These are phyloP conservation scores for Macaranga tanarius DNA, from an alignment of 441 rosid genomes.

Conservation along the genomic window DNA sequence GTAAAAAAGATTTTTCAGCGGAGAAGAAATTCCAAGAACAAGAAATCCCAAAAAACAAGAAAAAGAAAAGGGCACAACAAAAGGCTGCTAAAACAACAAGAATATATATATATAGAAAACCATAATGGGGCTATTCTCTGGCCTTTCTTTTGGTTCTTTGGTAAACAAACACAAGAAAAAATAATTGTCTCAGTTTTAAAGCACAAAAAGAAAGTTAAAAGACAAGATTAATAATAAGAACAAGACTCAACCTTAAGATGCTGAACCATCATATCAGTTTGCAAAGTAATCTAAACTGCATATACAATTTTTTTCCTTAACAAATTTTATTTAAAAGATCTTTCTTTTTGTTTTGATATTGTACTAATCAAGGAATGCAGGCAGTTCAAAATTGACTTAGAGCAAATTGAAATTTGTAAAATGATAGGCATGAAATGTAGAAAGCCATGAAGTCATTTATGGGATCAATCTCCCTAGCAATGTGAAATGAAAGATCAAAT, in stretches of 20 bases:
- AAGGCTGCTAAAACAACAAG: constrained; percentile 20
- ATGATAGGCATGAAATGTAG: not conserved
- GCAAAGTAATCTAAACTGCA: constrained; percentile 30
- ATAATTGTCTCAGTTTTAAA: constrained; percentile 32
- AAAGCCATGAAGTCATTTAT: not conserved
- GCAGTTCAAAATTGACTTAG: not conserved
- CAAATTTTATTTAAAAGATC: constrained; percentile 7
- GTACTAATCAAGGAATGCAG: not conserved
- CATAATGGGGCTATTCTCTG: constrained; percentile 27
- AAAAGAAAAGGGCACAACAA: not conserved
- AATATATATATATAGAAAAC: constrained; percentile 19
- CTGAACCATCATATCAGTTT: too few species aligned
- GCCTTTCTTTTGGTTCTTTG: constrained; percentile 29
- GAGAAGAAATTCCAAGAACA: too few species aligned
- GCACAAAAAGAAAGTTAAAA: constrained; percentile 28
- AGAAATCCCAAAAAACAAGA: too few species aligned
- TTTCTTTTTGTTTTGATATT: not conserved
- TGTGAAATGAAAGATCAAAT: too few species aligned
- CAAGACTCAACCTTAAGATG: constrained; percentile 19
- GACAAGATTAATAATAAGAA: too few species aligned
- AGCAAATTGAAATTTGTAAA: not conserved
- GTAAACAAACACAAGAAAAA: constrained; percentile 20
- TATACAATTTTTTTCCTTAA: constrained; percentile 16
- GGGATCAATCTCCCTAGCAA: too few species aligned
- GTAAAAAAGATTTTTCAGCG: not conserved